Evolutionary conservation across 2,329 filamentous ascomycete species (phyloP), one percentile per base, ranked within the genome.

Genomic region (Arthrobotrys musiformis): DNA sequence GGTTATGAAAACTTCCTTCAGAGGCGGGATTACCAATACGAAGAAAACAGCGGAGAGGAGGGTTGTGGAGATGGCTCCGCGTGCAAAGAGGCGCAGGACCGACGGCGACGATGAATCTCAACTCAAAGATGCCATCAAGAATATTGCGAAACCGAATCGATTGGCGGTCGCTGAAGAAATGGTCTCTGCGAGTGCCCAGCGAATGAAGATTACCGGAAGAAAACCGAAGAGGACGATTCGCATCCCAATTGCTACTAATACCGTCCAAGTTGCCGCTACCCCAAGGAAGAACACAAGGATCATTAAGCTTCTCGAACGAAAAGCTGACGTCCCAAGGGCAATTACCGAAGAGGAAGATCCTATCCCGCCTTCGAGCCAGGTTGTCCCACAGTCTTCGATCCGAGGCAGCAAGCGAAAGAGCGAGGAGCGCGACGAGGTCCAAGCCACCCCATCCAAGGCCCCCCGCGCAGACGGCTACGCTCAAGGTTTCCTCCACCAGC

Each of bases 81-180:
- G 69, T 4, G 22, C 61, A 46, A 77, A 77, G 61, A 66, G 42
- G 24, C 37, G 83, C 86, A 30, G 86, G 86, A 1, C 88, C 90
- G 69, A 82, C 84, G 0, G 92, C 88, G 82, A 86, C 88, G 33
- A 89, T 85, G 80, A 91, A 89, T 82, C 90, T 91, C 90, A 93
- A 81, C 83, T 94, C 35, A 88, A 89, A 79, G 88, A 92, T 73
- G 92, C 92, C 7, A 94, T 95, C 60, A 88, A 88, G 4, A 88
- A 90, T 8, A 83, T 94, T 46, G 90, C 91, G 82, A 93, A 90
- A 83, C 92, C 92, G 0, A 93, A 94, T 81, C 88, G 92, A 52
- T 87, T 89, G 22, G 86, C 91, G 44, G 91, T 90, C 11, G 89
- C 89, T 33, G 90, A 89, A 80, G 87, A 89, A 40, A 86, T 92